A percentile compares a stretch with the other conserved stretches of the same genome.
Evolutionary conservation across 208 protist genomes (phyloP).

Genomic region (Trypanosoma cruzi): DNA sequence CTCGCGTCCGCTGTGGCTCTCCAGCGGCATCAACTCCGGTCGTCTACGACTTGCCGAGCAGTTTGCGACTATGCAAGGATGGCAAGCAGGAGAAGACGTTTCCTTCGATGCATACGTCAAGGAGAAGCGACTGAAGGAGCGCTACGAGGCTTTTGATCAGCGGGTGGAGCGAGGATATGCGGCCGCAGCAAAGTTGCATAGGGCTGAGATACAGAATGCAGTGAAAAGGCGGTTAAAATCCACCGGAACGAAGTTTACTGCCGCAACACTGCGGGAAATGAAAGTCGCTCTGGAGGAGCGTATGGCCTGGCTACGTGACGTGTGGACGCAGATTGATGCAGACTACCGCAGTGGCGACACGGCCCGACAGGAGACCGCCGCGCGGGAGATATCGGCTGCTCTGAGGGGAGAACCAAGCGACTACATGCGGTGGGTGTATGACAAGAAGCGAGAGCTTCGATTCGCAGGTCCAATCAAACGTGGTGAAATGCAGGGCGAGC

Average conservation of each 20-base stretch:
- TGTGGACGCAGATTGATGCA: slow-evolving; percentile 88
- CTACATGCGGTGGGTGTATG: slow-evolving; percentile 91
- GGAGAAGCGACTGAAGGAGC: slow-evolving; percentile 64
- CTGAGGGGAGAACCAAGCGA: slow-evolving; percentile 77
- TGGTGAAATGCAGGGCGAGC: slow-evolving; percentile 38
- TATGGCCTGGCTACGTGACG: slow-evolving; percentile 77
- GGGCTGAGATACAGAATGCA: slow-evolving; percentile 79
- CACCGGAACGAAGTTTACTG: slow-evolving; percentile 63
- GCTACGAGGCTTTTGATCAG: slow-evolving; percentile 86
- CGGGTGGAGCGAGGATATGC: slow-evolving; percentile 82
- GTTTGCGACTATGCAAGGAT: slow-evolving; percentile 84
- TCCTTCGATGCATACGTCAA: slow-evolving; percentile 81
- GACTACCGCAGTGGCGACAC: slow-evolving; percentile 82
- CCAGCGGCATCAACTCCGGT: slow-evolving; percentile 65
- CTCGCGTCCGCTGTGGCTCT: slow-evolving; percentile 30
- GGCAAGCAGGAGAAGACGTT: slow-evolving; percentile 53
- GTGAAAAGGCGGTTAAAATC: slow-evolving; percentile 71
- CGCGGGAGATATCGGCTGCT: slow-evolving; percentile 72
- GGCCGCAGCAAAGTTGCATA: slow-evolving; percentile 58
- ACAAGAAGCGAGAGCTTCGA: slow-evolving; percentile 63
- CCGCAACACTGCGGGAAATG: slow-evolving; percentile 67
- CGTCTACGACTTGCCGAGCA: slow-evolving; percentile 71
- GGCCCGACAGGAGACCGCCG: slow-evolving; percentile 60
- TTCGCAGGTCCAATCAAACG: slow-evolving; percentile 61
- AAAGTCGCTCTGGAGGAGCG: slow-evolving; percentile 61